Evolutionary conservation across 495 filamentous ascomycete species (phyloP).

Genomic region (Penicillium cosmopolitanum): DNA sequence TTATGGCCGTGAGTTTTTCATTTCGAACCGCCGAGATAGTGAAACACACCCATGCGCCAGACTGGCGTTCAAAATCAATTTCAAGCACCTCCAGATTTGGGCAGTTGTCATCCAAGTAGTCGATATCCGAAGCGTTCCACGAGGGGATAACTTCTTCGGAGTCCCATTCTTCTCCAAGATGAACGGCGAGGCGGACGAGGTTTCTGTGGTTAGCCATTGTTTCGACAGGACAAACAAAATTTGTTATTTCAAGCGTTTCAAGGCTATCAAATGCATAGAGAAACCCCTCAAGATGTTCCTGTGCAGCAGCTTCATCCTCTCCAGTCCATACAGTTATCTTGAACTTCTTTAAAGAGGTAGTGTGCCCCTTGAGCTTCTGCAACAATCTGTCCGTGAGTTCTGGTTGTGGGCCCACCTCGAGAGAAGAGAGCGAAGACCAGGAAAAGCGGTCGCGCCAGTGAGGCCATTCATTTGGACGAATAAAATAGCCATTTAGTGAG

Average conservation of each 20-base stretch:
- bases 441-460: slow-evolving; percentile 3
- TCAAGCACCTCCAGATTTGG: slow-evolving; percentile 3
- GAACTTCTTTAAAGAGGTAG: not conserved
- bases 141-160: not conserved
- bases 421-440: slow-evolving; percentile 1
- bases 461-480: not conserved
- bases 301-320: not conserved
- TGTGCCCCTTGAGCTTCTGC: not conserved
- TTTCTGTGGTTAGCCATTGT: not conserved
- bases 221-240: slow-evolving; percentile 3
- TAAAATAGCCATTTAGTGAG: slow-evolving; percentile 3
- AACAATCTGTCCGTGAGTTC: not conserved
- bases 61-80: slow-evolving; percentile 3
- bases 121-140: not conserved
- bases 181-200: slow-evolving; percentile 1
- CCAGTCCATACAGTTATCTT: not conserved
- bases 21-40: not conserved
- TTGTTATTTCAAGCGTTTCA: not conserved
- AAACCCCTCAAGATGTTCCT: slow-evolving; percentile 1
- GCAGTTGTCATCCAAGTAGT: slow-evolving; percentile 3
- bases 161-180: slow-evolving; percentile 1
- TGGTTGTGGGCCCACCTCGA: not conserved
- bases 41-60: not conserved
- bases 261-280: slow-evolving; percentile 3
- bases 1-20: not conserved